These are phyloP conservation scores for Primulina eburnea DNA, from an alignment of 257 asterid genomes.

Conservation along the genomic window DNA sequence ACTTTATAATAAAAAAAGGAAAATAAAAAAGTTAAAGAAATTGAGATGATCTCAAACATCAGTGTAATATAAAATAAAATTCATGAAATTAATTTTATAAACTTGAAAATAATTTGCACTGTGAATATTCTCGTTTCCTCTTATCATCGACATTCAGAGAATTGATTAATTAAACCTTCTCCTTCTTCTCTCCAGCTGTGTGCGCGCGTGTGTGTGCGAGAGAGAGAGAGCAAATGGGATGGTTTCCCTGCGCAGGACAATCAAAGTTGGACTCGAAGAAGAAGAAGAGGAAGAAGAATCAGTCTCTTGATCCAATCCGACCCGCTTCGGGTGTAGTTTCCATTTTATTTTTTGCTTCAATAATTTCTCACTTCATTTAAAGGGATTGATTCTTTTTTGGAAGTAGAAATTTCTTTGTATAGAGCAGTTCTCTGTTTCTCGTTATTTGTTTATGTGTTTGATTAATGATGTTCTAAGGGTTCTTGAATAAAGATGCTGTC, in stretches of 20 bases:
- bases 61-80: too few species aligned
- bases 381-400: neutral
- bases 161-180: neutral
- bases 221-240: constrained; percentile 49
- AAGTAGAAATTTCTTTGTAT: neutral
- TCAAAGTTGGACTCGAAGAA: constrained; percentile 40
- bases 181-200: neutral
- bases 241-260: constrained; percentile 73
- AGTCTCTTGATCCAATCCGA: constrained; percentile 33
- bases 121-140: neutral
- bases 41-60: too few species aligned
- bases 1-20: too few species aligned
- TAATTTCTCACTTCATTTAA: neutral
- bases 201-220: constrained; percentile 23
- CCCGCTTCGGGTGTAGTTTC: constrained; percentile 38
- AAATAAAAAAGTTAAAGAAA: too few species aligned
- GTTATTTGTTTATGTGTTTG: neutral
- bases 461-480: constrained; percentile 15
- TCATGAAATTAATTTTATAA: too few species aligned
- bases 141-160: neutral
- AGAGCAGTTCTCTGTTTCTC: neutral
- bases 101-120: neutral
- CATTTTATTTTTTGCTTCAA: too few species aligned
- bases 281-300: constrained; percentile 44
- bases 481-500: neutral